Evolutionary conservation across 106 monocot species (phyloP).

Genomic region (Allium cepa): DNA sequence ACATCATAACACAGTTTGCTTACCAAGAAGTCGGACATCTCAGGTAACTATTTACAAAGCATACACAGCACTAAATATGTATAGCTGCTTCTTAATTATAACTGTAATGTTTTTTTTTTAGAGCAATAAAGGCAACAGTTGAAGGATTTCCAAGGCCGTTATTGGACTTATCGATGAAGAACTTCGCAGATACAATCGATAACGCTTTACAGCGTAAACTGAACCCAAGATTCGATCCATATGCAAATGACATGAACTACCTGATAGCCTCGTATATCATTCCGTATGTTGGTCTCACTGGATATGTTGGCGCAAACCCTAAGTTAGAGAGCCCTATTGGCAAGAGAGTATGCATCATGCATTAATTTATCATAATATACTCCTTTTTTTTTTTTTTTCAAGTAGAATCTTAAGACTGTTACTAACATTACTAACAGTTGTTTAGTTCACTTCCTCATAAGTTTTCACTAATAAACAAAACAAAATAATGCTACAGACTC

Average conservation of each 20-base stretch:
- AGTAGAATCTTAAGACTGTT: too few species aligned
- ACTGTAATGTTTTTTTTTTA: not conserved
- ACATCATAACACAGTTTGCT: slow-evolving; percentile 45
- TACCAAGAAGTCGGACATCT: slow-evolving; percentile 78
- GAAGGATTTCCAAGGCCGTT: slow-evolving; percentile 46
- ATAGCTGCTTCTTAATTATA: not conserved
- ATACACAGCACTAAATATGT: not conserved
- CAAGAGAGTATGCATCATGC: slow-evolving; percentile 3
- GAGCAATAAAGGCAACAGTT: slow-evolving; percentile 30
- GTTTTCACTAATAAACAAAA: too few species aligned
- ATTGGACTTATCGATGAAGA: slow-evolving; percentile 23
- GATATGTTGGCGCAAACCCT: slow-evolving; percentile 36
- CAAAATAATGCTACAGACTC: too few species aligned
- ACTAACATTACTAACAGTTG: too few species aligned
- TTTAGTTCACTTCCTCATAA: too few species aligned
- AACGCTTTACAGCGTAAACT: slow-evolving; percentile 26
- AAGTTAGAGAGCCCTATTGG: slow-evolving; percentile 3
- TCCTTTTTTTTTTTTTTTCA: too few species aligned
- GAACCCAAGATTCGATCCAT: slow-evolving; percentile 43
- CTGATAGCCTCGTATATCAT: slow-evolving; percentile 45
- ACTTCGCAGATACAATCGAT: slow-evolving; percentile 36
- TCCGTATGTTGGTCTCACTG: slow-evolving; percentile 38
- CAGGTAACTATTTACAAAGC: slow-evolving; percentile 10
- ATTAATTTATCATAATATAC: too few species aligned
- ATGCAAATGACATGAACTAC: slow-evolving; percentile 37